Evolutionary conservation across 148 eudicot species (phyloP).

Genomic region (Camellia granthamiana): DNA sequence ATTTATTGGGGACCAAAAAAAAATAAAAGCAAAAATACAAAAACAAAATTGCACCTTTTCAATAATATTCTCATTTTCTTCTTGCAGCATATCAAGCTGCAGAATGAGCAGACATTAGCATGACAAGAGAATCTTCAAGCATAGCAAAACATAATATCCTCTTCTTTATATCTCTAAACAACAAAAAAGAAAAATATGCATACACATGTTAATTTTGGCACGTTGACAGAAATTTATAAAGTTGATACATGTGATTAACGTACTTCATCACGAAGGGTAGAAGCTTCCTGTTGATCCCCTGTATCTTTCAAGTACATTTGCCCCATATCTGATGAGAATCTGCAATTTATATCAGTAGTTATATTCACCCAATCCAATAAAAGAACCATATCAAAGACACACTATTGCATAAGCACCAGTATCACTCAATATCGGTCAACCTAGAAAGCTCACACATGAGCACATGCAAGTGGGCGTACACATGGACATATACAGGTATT

Average conservation of each 20-base stretch:
- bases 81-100: slow-evolving; percentile 92
- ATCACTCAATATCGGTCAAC: neutral
- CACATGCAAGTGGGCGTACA: neutral
- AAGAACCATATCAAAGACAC: neutral
- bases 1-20: neutral
- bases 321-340: slow-evolving; percentile 58
- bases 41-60: slow-evolving; percentile 49
- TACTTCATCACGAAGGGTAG: slow-evolving; percentile 86
- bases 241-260: slow-evolving; percentile 2
- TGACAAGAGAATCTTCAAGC: slow-evolving; percentile 4
- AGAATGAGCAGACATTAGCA: slow-evolving; percentile 24
- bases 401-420: neutral
- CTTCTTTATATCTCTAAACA: slow-evolving; percentile 5
- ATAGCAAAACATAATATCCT: slow-evolving; percentile 1
- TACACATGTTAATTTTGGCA: neutral
- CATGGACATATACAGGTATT: neutral
- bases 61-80: slow-evolving; percentile 62
- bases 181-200: neutral
- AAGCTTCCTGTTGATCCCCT: slow-evolving; percentile 63
- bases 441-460: neutral
- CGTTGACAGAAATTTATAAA: neutral
- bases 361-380: neutral
- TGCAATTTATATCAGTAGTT: slow-evolving; percentile 29
- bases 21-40: neutral
- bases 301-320: slow-evolving; percentile 40